Base-by-base conservation (phyloP, 1,284 basidiomycete species). In the Bondarzewia mesenterica region DNA sequence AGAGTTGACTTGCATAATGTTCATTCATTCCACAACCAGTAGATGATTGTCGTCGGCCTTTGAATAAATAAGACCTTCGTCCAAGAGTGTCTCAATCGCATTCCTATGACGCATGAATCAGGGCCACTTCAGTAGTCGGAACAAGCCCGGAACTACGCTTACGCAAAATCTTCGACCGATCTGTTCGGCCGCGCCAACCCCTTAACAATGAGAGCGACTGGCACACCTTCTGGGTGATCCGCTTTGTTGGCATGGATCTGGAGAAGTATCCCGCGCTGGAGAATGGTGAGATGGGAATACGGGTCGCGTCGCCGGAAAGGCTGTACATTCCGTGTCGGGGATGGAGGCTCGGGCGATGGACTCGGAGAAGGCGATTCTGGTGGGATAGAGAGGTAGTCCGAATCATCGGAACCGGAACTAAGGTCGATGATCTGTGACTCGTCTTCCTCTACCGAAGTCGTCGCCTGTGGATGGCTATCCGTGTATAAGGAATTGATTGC, bases 211-310 rank as follows among this genome's bases (percentile, higher is more conserved):
- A 67, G 64, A 23, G 70, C 67, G 40, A 91, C 78, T 57, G 84
- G 75, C 37, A 86, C 71, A 7, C 86, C 87, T 49, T 80, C 77
- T 1, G 70, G 67, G 43, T 65, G 65, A 22, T 56, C 55, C 14
- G 16, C 18, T 16, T 27, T 25, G 39, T 27, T 71, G 63, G 52
- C 72, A 25, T 68, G 56, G 47, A 91, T 78, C 51, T 77, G 73
- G 41, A 78, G 62, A 57, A 91, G 67, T 53, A 94, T 86, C 23
- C 71, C 68, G 42, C 77, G 74, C 55, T 91, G 79, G 26, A 90
- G 60, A 4, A 64, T 54, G 12, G 78, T 77, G n/a, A 88, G 69
- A 54, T 80, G 66, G 1, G 75, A 70, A 52, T 73, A 84, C 50
- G 76, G 72, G 47, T 76, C 77, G 36, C 51, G 50, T 25, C 32